Conservation (phyloP, 2,329 filamentous ascomycete genomes). For the Microdochium trichocladiopsis region DNA sequence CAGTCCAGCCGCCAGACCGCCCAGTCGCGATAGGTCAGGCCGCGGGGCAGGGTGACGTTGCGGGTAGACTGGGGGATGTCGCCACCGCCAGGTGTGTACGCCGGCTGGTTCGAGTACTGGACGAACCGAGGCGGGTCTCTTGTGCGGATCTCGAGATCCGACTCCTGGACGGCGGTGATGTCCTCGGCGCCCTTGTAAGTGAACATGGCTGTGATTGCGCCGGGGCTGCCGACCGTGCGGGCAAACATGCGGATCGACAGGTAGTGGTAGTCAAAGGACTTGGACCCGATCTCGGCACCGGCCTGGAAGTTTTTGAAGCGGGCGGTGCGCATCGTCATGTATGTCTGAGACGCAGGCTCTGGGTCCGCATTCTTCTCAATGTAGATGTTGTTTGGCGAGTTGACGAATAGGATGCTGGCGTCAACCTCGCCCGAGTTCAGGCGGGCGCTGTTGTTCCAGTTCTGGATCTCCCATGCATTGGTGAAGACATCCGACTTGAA, state of each 20-base stretch:
- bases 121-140: conserved; percentile 32
- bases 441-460: conserved; percentile 25
- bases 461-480: conserved; percentile 22
- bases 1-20: conserved; percentile 54
- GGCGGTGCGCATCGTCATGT: conserved; percentile 38
- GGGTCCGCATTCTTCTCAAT: conserved; percentile 32
- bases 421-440: conserved; percentile 12
- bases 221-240: conserved; percentile 37
- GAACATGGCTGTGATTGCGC: conserved; percentile 46
- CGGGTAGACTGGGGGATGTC: conserved; percentile 37
- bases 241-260: conserved; percentile 43
- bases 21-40: conserved; percentile 44
- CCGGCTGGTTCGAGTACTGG: conserved; percentile 56
- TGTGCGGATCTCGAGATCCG: conserved; percentile 47
- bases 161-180: conserved; percentile 36
- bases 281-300: conserved; percentile 38
- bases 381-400: conserved; percentile 34
- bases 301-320: conserved; percentile 36
- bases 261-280: conserved; percentile 25
- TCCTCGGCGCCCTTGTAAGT: conserved; percentile 35
- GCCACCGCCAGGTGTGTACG: conserved; percentile 34
- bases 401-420: conserved; percentile 26
- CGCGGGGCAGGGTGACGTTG: conserved; percentile 37
- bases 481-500: conserved; percentile 21
- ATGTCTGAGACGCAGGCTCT: conserved; percentile 29